Conservation (phyloP, 2,329 filamentous ascomycete genomes). For the Sporothrix mexicana region DNA sequence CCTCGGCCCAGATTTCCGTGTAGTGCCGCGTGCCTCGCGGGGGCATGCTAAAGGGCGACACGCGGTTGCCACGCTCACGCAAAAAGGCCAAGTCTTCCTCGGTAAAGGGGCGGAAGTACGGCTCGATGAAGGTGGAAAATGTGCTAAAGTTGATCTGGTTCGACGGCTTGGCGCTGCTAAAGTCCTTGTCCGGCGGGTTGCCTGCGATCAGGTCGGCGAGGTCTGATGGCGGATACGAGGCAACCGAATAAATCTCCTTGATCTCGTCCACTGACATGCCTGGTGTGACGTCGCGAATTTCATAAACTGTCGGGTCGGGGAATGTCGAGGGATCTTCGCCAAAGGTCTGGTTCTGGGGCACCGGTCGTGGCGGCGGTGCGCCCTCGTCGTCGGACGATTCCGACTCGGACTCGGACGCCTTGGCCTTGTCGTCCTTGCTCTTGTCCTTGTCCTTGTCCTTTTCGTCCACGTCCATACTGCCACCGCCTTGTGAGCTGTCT, state of each 20-base stretch:
- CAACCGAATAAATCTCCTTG: constrained; percentile 86
- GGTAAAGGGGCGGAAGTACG: constrained; percentile 84
- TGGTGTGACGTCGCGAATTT: constrained; percentile 76
- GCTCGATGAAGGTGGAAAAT: constrained; percentile 90
- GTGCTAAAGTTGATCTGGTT: constrained; percentile 94
- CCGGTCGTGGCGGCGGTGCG: constrained; percentile 65
- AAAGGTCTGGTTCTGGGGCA: constrained; percentile 84
- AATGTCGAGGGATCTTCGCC: constrained; percentile 92
- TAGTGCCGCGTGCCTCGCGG: constrained; percentile 85
- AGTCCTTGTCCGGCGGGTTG: constrained; percentile 90
- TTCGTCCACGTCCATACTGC: constrained; percentile 64
- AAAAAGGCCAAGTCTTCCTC: constrained; percentile 95
- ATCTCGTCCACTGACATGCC: constrained; percentile 85
- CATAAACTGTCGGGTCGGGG: constrained; percentile 89
- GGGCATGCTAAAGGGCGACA: constrained; percentile 83
- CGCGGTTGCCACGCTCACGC: constrained; percentile 84
- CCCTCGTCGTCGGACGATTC: constrained; percentile 64
- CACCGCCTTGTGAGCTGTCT: constrained; percentile 47
- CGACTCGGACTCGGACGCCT: constrained; percentile 52
- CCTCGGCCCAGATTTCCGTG: constrained; percentile 89
- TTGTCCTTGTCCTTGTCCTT: constrained; percentile 48
- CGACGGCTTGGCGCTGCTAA: constrained; percentile 88
- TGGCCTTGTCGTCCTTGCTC: constrained; percentile 57
- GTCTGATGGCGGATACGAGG: constrained; percentile 79
- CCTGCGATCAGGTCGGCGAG: constrained; percentile 86